Conservation (phyloP, 768 basidiomycete genomes). For the Kwoniella newhampshirensis region DNA sequence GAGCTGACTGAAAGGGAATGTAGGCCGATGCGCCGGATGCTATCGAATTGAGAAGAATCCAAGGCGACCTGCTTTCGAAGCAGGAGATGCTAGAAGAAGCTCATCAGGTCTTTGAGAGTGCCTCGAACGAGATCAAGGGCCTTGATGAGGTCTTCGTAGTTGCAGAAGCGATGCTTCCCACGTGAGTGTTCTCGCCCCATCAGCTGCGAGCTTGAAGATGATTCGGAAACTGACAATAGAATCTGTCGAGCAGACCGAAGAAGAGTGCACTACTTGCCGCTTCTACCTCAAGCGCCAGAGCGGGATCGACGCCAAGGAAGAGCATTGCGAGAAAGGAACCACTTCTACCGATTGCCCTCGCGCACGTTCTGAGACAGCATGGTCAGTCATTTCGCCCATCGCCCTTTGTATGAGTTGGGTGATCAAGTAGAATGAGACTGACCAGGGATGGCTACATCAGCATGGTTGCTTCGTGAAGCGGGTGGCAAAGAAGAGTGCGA, state of each 20-base stretch:
- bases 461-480: slow-evolving; percentile 31
- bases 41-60: slow-evolving; percentile 34
- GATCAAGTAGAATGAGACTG: not conserved
- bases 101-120: slow-evolving; percentile 57
- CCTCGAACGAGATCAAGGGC: slow-evolving; percentile 54
- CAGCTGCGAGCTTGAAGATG: not conserved
- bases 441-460: slow-evolving; percentile 4
- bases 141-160: slow-evolving; percentile 55
- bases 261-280: slow-evolving; percentile 12
- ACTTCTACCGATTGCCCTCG: slow-evolving; percentile 31
- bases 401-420: no score
- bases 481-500: slow-evolving; percentile 54
- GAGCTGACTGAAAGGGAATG: not conserved
- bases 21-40: slow-evolving; percentile 36
- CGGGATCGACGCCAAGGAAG: slow-evolving; percentile 11
- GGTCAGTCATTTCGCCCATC: slow-evolving; percentile 26
- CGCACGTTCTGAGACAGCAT: slow-evolving; percentile 44
- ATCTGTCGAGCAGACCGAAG: slow-evolving; percentile 12
- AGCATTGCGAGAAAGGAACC: slow-evolving; percentile 23
- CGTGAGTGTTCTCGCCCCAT: slow-evolving; percentile 23
- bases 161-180: slow-evolving; percentile 36
- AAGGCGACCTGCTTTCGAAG: slow-evolving; percentile 34
- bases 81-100: slow-evolving; percentile 59
- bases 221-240: slow-evolving; percentile 46
- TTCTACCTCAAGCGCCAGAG: slow-evolving; percentile 12